Base-by-base conservation (phyloP, 306 rosid species). In the Dalbergia oliveri region DNA sequence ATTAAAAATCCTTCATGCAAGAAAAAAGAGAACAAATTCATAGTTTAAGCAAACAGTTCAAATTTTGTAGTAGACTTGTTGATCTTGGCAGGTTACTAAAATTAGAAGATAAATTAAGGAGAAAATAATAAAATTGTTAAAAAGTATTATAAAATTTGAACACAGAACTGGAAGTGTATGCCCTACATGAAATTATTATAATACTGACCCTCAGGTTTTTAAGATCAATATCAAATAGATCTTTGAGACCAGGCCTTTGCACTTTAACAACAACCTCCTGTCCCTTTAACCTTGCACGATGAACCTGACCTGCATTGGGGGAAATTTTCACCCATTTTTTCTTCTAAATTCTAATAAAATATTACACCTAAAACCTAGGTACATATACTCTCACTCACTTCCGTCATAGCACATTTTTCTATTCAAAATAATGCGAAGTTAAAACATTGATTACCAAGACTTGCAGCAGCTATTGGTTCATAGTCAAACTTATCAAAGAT, bases 401-500 rank as follows among this genome's bases (percentile, higher is more conserved):
- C 54, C 43, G 16, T 67, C 16, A 56, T 49, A 66, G 72, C 34
- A 83, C 63, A 66, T 16, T 68, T 12, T 39, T 54, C 37, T 31
- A 62, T 76, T 47, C 79, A n/a, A 69, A 31, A 69, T 54, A 65
- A 45, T 35, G 39, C 21, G 80, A 69, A 80, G 61, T 68, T 4
- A 71, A 76, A 81, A 83, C 72, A 49, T 60, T 62, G 73, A 67
- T 89, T 89, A 95, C 99, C 99, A 67, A 95, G 98, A 95, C 99
- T 95, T 77, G 99, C 99, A 61, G 99, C 99, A 76, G 99, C 99
- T 66, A 95, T 93, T 76, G 98, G 99, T 83, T 95, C 99, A 83
- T 84, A 89, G 72, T 93, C 97, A 86, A 95, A 95, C 80, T 84
- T 80, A 83, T 95, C 98, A 87, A 95, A 95, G 72, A 91, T 72